These are phyloP conservation scores for Salix viminalis DNA, from an alignment of 345 rosid genomes.

Conservation along the genomic window DNA sequence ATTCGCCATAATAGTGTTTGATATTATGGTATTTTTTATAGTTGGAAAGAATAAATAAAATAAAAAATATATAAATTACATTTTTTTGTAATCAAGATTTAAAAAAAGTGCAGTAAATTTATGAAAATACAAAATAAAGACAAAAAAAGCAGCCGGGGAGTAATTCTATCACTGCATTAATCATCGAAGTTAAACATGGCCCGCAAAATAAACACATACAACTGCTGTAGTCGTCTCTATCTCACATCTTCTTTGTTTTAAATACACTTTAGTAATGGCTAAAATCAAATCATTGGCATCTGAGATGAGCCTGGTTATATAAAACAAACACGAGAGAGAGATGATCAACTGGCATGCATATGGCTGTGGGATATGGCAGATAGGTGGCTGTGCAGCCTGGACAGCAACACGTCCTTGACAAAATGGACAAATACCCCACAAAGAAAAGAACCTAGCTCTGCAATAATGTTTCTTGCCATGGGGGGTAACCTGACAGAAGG, in stretches of 20 bases:
- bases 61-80: no score
- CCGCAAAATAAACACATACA: not conserved
- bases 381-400: not conserved
- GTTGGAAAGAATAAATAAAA: no score
- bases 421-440: slow-evolving; percentile 13
- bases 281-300: slow-evolving; percentile 8
- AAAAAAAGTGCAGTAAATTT: no score
- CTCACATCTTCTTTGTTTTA: not conserved
- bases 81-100: no score
- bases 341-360: no score
- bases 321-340: slow-evolving; percentile 8
- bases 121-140: no score
- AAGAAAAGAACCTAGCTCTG: not conserved
- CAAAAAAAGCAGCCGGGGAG: no score
- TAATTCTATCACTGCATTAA: no score
- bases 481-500: not conserved
- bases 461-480: slow-evolving; percentile 1
- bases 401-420: slow-evolving; percentile 15
- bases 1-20: not conserved
- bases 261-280: slow-evolving; percentile 9
- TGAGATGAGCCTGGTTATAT: not conserved
- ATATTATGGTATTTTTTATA: no score
- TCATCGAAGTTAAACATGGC: not conserved
- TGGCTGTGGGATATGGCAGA: not conserved
- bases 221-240: not conserved